Percentiles rank a stretch among this genome's conserved stretches.
Evolutionary conservation across 2,329 filamentous ascomycete genomes (phyloP).

Genomic region (Dactylellina leptospora): DNA sequence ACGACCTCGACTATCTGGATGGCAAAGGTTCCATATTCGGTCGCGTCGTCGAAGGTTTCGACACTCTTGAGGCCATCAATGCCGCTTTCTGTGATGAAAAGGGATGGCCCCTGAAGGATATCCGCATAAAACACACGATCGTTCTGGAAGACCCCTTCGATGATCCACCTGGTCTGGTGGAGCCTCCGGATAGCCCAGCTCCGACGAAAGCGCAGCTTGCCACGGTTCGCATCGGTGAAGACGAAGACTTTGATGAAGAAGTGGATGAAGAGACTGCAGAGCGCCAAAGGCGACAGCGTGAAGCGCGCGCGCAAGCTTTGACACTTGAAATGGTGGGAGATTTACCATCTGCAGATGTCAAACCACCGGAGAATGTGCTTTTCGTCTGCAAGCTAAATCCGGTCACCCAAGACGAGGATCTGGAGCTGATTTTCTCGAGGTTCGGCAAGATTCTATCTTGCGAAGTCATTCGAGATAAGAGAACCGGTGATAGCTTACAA

Average conservation of each 20-base stretch:
- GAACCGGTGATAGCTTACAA: constrained; percentile 92
- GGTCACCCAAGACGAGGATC: constrained; percentile 90
- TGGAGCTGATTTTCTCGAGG: constrained; percentile 94
- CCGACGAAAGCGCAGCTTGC: constrained; percentile 86
- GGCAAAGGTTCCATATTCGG: constrained; percentile 95
- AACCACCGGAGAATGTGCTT: constrained; percentile 93
- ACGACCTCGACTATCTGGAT: constrained; percentile 88
- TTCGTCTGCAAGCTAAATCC: constrained; percentile 99
- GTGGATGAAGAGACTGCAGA: constrained; percentile 83
- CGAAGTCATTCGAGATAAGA: constrained; percentile 92
- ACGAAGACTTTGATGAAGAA: constrained; percentile 80
- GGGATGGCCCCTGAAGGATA: constrained; percentile 89
- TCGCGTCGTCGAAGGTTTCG: constrained; percentile 94
- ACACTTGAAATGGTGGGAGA: constrained; percentile 98
- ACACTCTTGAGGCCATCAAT: constrained; percentile 92
- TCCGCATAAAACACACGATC: constrained; percentile 90
- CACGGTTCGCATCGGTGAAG: constrained; percentile 89
- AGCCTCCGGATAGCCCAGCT: constrained; percentile 79
- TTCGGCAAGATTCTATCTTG: constrained; percentile 96
- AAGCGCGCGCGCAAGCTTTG: constrained; percentile 90
- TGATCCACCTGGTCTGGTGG: constrained; percentile 78
- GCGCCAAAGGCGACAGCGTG: constrained; percentile 81
- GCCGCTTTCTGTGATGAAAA: constrained; percentile 84
- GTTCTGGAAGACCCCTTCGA: constrained; percentile 91
- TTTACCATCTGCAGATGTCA: constrained; percentile 94